Base-by-base conservation (phyloP, 192 early-diverging fungal genomes). In the Linnemannia schmuckeri region DNA sequence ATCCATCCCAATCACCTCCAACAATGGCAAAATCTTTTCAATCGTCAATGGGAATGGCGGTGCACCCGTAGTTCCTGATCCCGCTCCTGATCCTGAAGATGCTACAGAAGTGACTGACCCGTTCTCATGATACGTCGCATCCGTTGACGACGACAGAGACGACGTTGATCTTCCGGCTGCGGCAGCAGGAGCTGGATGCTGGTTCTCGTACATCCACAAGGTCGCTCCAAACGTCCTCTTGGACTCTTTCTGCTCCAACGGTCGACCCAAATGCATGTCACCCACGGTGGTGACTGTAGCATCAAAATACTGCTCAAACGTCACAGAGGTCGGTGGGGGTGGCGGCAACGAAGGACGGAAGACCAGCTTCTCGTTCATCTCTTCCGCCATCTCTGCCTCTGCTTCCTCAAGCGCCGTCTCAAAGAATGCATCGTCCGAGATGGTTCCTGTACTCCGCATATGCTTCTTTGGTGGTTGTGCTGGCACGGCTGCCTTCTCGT, bases 151-250 rank as follows among this genome's bases (percentile, higher is more conserved):
- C 47, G 70, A 27, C 24, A 33, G 1, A 6, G 57, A 20, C 46
- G 42, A 18, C 22, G 47, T 44, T 44, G n/a, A 20, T 4, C 66
- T 3, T 33, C 27, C 40, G 6, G 38, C 49, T 22, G 49, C 49
- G 5, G 3, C 20, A 18, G 49, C 49, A 52, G 20, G 49, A 52
- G 49, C 12, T 20, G 44, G 15, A 12, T 49, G 20, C 15, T 74
- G 76, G 57, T 81, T 87, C n/a, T 87, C 85, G n/a, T 87, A 87
- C 85, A 87, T 87, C 85, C 85, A 87, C 49, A 87, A 63, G 1
- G 85, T 87, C 7, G 85, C 85, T 15, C 85, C 85, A 74, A 87
- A 87, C 4, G 85, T 70, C 72, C 74, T 81, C 33, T 70, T 76
- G 8, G 85, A 78, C 44, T 87, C 85, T 46, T 87, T 81, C 27